Conservation (phyloP, 2,329 filamentous ascomycete species). For the Neopestalotiopsis rosae region DNA sequence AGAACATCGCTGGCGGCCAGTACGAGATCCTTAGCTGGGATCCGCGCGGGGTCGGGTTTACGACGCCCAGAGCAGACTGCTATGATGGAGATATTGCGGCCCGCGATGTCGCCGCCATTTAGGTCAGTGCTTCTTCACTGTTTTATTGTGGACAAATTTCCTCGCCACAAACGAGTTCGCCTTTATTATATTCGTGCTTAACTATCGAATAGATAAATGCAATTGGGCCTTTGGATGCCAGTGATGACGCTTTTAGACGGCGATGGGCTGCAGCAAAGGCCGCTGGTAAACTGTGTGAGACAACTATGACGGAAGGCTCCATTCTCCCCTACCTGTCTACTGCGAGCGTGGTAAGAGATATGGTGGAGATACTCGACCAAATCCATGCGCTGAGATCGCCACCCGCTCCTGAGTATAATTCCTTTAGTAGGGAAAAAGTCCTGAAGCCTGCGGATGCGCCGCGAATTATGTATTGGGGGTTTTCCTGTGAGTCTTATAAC, state of each 20-base stretch:
- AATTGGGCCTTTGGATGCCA: slow-evolving; percentile 33
- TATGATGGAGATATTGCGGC: slow-evolving; percentile 35
- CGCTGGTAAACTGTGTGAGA: slow-evolving; percentile 36
- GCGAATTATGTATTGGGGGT: slow-evolving; percentile 50
- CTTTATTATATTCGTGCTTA: not conserved
- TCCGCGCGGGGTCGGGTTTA: slow-evolving; percentile 46
- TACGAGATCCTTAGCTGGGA: slow-evolving; percentile 51
- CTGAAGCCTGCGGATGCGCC: slow-evolving; percentile 18
- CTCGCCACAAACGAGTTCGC: too few relatives aligned
- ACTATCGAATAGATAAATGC: slow-evolving; percentile 21
- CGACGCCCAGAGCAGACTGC: slow-evolving; percentile 45
- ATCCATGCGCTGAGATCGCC: too few relatives aligned
- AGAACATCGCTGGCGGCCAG: slow-evolving; percentile 28
- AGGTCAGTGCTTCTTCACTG: too few relatives aligned
- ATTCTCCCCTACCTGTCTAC: slow-evolving; percentile 42
- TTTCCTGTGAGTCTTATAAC: slow-evolving; percentile 53
- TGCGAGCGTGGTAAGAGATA: slow-evolving; percentile 47
- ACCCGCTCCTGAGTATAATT: too few relatives aligned
- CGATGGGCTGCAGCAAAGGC: slow-evolving; percentile 32
- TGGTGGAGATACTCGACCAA: slow-evolving; percentile 50
- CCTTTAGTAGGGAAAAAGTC: not conserved
- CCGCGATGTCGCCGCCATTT: slow-evolving; percentile 32
- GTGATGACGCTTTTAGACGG: slow-evolving; percentile 30
- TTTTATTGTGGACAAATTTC: too few relatives aligned
- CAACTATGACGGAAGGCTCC: slow-evolving; percentile 25